Percentiles rank a stretch among this genome's conserved stretches.
Evolutionary conservation across 805 yeast genomes (phyloP).

Genomic region (Suhomyces prunicola): DNA sequence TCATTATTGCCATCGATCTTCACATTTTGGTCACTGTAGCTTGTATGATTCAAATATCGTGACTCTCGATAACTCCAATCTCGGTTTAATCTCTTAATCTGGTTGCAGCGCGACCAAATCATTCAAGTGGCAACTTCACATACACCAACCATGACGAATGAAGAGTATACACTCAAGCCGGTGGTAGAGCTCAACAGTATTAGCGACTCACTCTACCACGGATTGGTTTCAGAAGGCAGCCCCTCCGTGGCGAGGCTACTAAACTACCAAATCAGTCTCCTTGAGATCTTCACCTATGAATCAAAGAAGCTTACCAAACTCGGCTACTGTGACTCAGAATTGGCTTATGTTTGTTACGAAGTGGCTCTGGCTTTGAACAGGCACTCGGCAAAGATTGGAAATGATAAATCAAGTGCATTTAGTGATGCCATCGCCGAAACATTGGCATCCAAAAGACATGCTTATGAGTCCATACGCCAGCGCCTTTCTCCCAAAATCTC

Average conservation of each 20-base stretch:
- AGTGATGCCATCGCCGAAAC: constrained; percentile 14
- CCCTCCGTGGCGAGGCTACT: constrained; percentile 16
- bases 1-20: too few species aligned
- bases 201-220: background rate
- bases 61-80: background rate
- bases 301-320: constrained; percentile 21
- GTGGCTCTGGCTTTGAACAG: constrained; percentile 13
- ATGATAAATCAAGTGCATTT: constrained; percentile 15
- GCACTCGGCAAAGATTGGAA: constrained; percentile 2
- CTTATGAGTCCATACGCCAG: constrained; percentile 5
- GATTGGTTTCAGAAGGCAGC: background rate
- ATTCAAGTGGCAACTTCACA: background rate
- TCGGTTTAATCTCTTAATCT: background rate
- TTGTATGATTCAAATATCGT: background rate
- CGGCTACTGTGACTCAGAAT: constrained; percentile 38
- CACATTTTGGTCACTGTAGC: too few species aligned
- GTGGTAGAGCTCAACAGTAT: constrained; percentile 3
- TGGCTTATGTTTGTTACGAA: constrained; percentile 29
- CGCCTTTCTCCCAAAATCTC: background rate
- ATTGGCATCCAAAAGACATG: constrained; percentile 12
- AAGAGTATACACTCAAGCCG: background rate
- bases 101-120: background rate
- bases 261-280: constrained; percentile 26
- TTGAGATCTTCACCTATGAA: constrained; percentile 36
- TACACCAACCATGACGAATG: constrained; percentile 2